These are phyloP conservation scores for Fusarium solani-melongenae DNA, from an alignment of 2,329 filamentous ascomycete species.

Conservation along the genomic window DNA sequence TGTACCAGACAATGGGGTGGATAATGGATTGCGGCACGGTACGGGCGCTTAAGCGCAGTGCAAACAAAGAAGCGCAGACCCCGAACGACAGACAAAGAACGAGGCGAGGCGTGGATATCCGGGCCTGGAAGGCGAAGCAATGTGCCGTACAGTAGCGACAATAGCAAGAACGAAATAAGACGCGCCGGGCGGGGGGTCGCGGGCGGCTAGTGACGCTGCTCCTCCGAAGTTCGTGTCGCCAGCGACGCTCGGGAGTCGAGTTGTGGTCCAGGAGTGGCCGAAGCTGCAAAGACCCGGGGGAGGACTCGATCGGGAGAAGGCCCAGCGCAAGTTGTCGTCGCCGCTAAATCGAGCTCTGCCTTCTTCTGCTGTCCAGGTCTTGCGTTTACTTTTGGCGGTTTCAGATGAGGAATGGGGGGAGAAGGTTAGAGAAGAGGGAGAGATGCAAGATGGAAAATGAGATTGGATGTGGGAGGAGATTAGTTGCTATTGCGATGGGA, in stretches of 20 bases:
- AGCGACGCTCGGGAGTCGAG: conserved; percentile 24
- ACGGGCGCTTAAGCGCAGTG: conserved; percentile 34
- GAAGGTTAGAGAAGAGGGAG: conserved; percentile 1
- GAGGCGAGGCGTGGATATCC: conserved; percentile 21
- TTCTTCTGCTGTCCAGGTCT: background rate
- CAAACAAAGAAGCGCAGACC: conserved; percentile 9
- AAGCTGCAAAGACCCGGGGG: conserved; percentile 19
- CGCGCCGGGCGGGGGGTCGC: conserved; percentile 13
- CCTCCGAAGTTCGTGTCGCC: conserved; percentile 1
- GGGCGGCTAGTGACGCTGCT: conserved; percentile 29
- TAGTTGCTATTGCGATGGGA: conserved; percentile 11
- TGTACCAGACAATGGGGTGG: conserved; percentile 24
- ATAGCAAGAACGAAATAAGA: conserved; percentile 6
- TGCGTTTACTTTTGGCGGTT: conserved; percentile 18
- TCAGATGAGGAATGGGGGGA: conserved; percentile 22
- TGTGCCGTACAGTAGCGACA: background rate
- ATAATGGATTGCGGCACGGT: conserved; percentile 38
- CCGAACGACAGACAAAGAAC: background rate
- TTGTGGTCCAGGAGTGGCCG: conserved; percentile 31
- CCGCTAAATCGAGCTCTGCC: background rate
- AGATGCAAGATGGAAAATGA: conserved; percentile 13
- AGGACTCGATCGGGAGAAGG: background rate
- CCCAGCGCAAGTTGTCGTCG: background rate
- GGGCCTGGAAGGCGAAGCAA: conserved; percentile 22
- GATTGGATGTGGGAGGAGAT: conserved; percentile 10